Evolutionary conservation across 192 early-diverging fungal species (phyloP), one percentile per base, ranked within the genome.

Genomic region (Podila horticola): DNA sequence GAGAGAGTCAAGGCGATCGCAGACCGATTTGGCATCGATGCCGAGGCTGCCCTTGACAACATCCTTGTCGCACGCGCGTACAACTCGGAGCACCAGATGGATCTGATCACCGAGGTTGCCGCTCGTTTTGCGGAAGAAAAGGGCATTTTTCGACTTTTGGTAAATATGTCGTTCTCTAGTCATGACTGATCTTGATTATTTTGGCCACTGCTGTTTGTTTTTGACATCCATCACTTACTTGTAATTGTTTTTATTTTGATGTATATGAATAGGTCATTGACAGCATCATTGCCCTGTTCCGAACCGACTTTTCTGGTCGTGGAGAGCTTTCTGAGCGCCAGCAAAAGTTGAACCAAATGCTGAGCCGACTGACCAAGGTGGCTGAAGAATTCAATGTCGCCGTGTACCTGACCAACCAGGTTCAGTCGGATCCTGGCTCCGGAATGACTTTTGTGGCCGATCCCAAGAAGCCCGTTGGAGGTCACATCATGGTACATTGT

Each of bases 311-410:
- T 71, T 86, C 86, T 49, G 95, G 95, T 8, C 87, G 95, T 36
- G 94, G 94, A n/a, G 95, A 96, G 70, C 86, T 96, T 33, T 91
- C 93, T 17, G 95, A 95, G 72, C 70, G 95, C 24, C 95, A 96
- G 72, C 94, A 95, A 74, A 94, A 94, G 59, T 79, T 96, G 20
- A 91, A 90, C 34, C 83, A 84, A 31, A 94, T 95, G 92, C 72
- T 96, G 22, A 88, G 88, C 24, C 88, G 89, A 20, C 82, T 96
- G 26, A 86, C 83, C 36, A 93, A 92, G 59, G 87, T 96, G 13
- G 89, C 95, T 0, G 95, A 96, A 72, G 94, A 95, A 64, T 96
- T 92, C 74, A 95, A 95, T 74, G 87, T 96, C 5, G 95, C 94
- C 19, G 86, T 96, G 8, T 94, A 89, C 68, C 85, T 96, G 55